Base-by-base conservation (phyloP, 768 basidiomycete genomes). In the Rhizopogon vesiculosus region DNA sequence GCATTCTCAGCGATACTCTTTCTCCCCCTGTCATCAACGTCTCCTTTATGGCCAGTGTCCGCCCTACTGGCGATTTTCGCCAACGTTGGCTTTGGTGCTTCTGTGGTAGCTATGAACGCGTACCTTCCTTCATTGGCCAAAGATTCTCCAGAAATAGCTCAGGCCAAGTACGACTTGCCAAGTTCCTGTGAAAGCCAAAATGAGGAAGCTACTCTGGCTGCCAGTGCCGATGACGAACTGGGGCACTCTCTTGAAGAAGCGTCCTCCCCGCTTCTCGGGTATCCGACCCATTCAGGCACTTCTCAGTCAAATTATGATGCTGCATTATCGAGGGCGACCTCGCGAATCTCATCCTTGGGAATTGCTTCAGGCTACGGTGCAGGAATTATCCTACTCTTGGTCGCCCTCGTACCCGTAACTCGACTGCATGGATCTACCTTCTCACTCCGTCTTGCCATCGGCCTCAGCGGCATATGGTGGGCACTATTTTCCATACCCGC, bases 391-490 rank as follows among this genome's bases (percentile, higher is more conserved):
- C 73, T 90, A 0, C 79, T 97, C 3, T 69, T 87, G n/a, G 68
- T 89, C 10, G 79, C 89, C 0, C 75, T 94, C 31, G 71, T 98
- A 0, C 95, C 94, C 0, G 89, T 98, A 15, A 84, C 81, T 1
- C 66, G 72, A 7, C 68, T 90, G n/a, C 71, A 83, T 6, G 91
- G 91, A 0, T 87, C 87, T 5, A 93, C 92, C 0, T 84, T 84
- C 61, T 77, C 90, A 0, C 74, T 98, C 2, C 78, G 92, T 7
- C 78, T 96, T 0, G 91, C 91, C 0, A 91, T 98, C 38, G 90
- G 88, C 0, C 66, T 89, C 7, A 93, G 87, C 61, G 95, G 93
- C 0, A 67, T 86, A 0, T 94, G 92, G 88, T 98, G 96, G 96
- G 84, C 84, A 0, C 31, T 86, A 0, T 92, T 91, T 57, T 87